A percentile compares a stretch with the other conserved stretches of the same genome.
Evolutionary conservation across 2,329 filamentous ascomycete species (phyloP).

Genomic region (Cadophora malorum): DNA sequence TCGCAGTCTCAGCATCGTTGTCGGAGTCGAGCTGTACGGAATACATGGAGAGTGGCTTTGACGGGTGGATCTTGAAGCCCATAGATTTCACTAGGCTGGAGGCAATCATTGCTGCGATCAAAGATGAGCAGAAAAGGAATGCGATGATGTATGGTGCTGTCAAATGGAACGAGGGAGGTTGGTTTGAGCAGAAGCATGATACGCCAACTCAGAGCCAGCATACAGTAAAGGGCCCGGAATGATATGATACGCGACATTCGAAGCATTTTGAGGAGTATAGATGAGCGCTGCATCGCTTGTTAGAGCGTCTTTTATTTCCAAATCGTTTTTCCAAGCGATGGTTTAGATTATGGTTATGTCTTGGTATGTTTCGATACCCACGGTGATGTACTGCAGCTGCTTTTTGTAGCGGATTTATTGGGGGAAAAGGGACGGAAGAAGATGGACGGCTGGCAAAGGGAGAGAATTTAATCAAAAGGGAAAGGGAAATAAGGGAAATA

Average conservation of each 20-base stretch:
- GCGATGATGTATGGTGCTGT: conserved; percentile 28
- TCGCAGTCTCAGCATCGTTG: conserved; percentile 37
- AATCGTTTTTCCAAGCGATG: neutral
- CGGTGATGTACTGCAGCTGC: neutral
- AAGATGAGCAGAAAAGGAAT: conserved; percentile 27
- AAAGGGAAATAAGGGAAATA: neutral
- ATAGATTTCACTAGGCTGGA: conserved; percentile 35
- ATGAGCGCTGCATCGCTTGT: conserved; percentile 2
- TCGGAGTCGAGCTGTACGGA: conserved; percentile 26
- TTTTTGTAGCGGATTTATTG: neutral
- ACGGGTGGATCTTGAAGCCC: conserved; percentile 37
- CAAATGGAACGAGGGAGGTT: conserved; percentile 32
- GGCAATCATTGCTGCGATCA: conserved; percentile 30
- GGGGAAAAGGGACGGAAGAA: no score
- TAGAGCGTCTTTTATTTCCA: neutral
- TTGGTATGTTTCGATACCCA: conserved; percentile 15
- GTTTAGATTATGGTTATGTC: neutral
- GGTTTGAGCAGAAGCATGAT: conserved; percentile 28
- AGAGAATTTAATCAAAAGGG: no score
- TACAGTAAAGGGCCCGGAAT: neutral
- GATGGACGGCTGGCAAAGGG: no score
- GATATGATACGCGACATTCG: neutral
- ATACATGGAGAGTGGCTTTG: conserved; percentile 33
- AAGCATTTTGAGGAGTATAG: neutral
- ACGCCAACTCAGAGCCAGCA: conserved; percentile 1